Conservation (phyloP, 352 stramenopile genomes). For the Peronospora tabacina region DNA sequence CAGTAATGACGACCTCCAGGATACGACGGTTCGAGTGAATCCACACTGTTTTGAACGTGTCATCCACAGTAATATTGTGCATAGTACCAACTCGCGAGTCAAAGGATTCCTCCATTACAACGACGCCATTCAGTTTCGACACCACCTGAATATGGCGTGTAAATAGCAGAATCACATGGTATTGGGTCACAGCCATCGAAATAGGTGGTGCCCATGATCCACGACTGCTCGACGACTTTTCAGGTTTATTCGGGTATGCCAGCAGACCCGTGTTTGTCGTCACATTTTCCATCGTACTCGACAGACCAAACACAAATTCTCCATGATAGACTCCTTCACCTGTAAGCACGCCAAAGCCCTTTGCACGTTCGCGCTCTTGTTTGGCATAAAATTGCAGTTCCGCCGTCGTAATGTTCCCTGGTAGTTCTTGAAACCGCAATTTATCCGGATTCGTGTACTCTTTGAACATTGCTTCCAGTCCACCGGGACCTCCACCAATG, state of each 20-base stretch:
- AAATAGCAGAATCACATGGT: constrained; percentile 89
- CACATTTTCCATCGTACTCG: constrained; percentile 73
- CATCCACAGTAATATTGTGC: constrained; percentile 54
- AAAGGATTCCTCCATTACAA: constrained; percentile 80
- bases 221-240: constrained; percentile 31
- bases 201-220: constrained; percentile 61
- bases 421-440: constrained; percentile 87
- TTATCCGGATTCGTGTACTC: constrained; percentile 74
- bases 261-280: constrained; percentile 69
- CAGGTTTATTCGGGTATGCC: constrained; percentile 56
- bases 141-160: constrained; percentile 72
- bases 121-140: constrained; percentile 79
- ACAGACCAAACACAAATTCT: constrained; percentile 64
- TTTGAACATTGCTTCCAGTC: constrained; percentile 82
- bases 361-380: constrained; percentile 69
- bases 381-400: constrained; percentile 75
- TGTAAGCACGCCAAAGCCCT: constrained; percentile 88
- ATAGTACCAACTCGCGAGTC: constrained; percentile 71
- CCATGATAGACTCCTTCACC: constrained; percentile 88
- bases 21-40: constrained; percentile 78
- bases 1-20: constrained; percentile 61
- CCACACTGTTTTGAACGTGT: constrained; percentile 80
- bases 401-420: constrained; percentile 73
- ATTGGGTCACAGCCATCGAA: constrained; percentile 85
- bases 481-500: constrained; percentile 47